Base-by-base conservation (phyloP, 345 rosid genomes). In the Populus simonii region DNA sequence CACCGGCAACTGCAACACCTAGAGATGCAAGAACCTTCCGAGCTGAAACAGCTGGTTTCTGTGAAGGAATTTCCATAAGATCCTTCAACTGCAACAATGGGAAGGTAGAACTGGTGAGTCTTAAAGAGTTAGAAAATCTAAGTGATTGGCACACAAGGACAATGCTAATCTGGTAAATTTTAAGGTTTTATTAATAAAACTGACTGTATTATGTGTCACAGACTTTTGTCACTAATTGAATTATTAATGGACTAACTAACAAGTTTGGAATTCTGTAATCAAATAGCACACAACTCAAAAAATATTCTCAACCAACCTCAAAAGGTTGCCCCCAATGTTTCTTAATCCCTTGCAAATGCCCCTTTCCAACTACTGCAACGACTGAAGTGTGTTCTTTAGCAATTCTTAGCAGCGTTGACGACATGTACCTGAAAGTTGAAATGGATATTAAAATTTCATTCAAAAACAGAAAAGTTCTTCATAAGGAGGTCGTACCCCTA, bases 341-440 rank as follows among this genome's bases (percentile, higher is more conserved):
- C 90, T 85, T 87, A 71, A 96, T 96, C 82, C 98, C 99, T 53
- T 85, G 84, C 77, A 96, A 81, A 82, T 96, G 99, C n/a, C 98
- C 98, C 89, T 87, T 96, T n/a, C 99, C 99, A 39, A 96, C 93
- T 3, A 96, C 98, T 41, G 97, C 99, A 38, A 96, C 99, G 2
- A 96, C 97, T 33, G 92, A 89, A 76, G 83, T 81, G 71, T 94
- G 97, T 80, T 92, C 93, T 29, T 89, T 83, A 6, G 97, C 98
- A 78, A 83, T 86, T 78, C 82, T 89, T 65, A 89, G 89, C 79
- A 96, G 86, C 22, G 81, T 81, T 25, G 87, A 89, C 20, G 99
- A 88, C 99, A 96, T 96, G 90, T 87, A 94, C 92, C 98, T 96
- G 20, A 43, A 88, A 66, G 76, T 72, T 27, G 68, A 45, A 66